These are phyloP conservation scores for Trichoderma oligosporum DNA, from an alignment of 2,329 filamentous ascomycete species.

Conservation along the genomic window DNA sequence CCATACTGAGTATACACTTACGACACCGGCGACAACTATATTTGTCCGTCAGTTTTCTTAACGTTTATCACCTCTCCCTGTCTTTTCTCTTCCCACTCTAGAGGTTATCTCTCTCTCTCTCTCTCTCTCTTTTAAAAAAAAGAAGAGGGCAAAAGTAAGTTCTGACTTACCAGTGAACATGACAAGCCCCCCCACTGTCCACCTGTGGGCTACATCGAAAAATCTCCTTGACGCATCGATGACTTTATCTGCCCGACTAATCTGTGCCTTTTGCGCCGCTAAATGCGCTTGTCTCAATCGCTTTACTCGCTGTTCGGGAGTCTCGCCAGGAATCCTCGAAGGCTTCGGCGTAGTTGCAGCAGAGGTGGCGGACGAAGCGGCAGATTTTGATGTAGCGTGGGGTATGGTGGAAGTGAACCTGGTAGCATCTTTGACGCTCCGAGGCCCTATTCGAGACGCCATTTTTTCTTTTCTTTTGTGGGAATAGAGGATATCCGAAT, in stretches of 20 bases:
- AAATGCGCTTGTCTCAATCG: slow-evolving; percentile 64
- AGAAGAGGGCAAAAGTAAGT: too few species aligned
- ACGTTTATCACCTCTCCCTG: too few species aligned
- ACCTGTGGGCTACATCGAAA: slow-evolving; percentile 54
- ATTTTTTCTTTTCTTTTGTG: slow-evolving; percentile 26
- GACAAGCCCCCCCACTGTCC: slow-evolving; percentile 53
- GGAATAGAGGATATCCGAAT: background rate
- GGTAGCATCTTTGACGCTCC: slow-evolving; percentile 74
- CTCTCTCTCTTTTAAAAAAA: too few species aligned
- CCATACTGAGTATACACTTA: slow-evolving; percentile 56
- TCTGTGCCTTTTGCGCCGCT: slow-evolving; percentile 58
- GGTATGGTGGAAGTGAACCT: slow-evolving; percentile 56
- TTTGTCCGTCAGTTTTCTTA: background rate
- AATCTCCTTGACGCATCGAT: slow-evolving; percentile 47
- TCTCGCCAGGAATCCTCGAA: slow-evolving; percentile 48
- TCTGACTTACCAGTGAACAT: slow-evolving; percentile 50
- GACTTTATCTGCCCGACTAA: slow-evolving; percentile 50
- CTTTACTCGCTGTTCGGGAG: slow-evolving; percentile 65
- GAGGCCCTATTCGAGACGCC: slow-evolving; percentile 49
- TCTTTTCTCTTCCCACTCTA: too few species aligned
- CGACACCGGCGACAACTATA: slow-evolving; percentile 51
- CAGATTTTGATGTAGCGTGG: slow-evolving; percentile 64
- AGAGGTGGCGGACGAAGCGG: slow-evolving; percentile 37
- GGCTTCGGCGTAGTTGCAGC: slow-evolving; percentile 26
- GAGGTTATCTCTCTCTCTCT: too few species aligned